Percentiles rank a stretch among this genome's conserved stretches.
phyloP scores from a whole-genome alignment of 495 filamentous ascomycete species.

The Haplographium delicatum region DNA sequence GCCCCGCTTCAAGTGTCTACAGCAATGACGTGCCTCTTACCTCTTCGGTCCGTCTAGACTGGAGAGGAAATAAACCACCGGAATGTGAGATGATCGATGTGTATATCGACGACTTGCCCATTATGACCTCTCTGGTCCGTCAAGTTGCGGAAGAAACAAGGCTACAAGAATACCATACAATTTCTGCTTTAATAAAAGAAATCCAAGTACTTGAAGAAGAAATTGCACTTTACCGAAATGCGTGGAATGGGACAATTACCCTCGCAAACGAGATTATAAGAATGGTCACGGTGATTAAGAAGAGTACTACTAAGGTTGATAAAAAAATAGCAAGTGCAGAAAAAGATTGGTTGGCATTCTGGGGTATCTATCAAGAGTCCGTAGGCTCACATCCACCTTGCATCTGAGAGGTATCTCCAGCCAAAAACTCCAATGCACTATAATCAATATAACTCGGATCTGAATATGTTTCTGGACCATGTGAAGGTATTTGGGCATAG shows the following conservation, averaged over 20 bases:
- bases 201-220: conserved; percentile 10
- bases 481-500: no score
- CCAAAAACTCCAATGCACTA: conserved; percentile 9
- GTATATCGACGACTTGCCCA: conserved; percentile 8
- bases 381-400: conserved; percentile 2
- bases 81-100: no score
- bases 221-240: background rate
- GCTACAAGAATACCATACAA: conserved; percentile 12
- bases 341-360: conserved; percentile 16
- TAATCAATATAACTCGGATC: conserved; percentile 7
- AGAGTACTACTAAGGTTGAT: conserved; percentile 5
- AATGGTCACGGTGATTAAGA: conserved; percentile 3
- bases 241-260: conserved; percentile 7
- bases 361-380: conserved; percentile 14
- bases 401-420: conserved; percentile 6
- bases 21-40: no score
- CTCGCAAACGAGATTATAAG: conserved; percentile 4
- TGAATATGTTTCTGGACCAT: no score
- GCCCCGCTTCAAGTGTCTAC: conserved; percentile 9
- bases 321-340: conserved; percentile 8
- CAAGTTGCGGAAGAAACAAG: conserved; percentile 12
- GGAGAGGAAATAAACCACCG: no score
- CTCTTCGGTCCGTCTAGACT: no score
- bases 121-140: conserved; percentile 8
- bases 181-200: conserved; percentile 13